phyloP scores from a whole-genome alignment of 2,329 filamentous ascomycete species.

The Shiraia sp. region DNA sequence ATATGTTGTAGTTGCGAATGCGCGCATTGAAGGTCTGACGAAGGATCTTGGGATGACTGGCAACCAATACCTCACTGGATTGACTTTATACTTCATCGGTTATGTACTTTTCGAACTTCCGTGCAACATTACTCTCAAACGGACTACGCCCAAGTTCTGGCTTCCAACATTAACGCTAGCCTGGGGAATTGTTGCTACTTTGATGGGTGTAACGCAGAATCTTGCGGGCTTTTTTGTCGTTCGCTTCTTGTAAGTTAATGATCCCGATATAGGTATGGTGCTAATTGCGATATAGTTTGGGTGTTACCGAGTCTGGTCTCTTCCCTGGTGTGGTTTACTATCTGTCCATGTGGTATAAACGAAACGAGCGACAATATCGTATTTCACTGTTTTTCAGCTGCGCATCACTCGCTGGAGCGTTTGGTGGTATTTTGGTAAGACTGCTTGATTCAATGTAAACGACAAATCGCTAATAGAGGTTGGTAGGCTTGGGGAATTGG shows the following conservation, averaged over 20 bases:
- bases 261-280: not conserved
- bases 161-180: slow-evolving; percentile 53
- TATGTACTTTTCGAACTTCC: slow-evolving; percentile 59
- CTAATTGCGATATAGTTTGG: slow-evolving; percentile 21
- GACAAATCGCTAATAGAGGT: not conserved
- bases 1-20: slow-evolving; percentile 49
- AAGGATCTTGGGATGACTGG: slow-evolving; percentile 40
- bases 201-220: slow-evolving; percentile 55
- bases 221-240: slow-evolving; percentile 52
- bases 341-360: slow-evolving; percentile 66
- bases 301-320: slow-evolving; percentile 42
- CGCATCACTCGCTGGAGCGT: slow-evolving; percentile 62
- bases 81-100: slow-evolving; percentile 67
- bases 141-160: slow-evolving; percentile 57
- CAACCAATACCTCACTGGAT: slow-evolving; percentile 64
- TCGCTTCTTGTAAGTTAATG: slow-evolving; percentile 49
- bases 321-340: slow-evolving; percentile 56
- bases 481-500: slow-evolving; percentile 57
- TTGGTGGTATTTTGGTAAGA: slow-evolving; percentile 58
- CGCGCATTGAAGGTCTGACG: slow-evolving; percentile 44
- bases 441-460: not conserved
- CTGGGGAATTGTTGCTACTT: slow-evolving; percentile 56
- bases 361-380: slow-evolving; percentile 61
- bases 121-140: slow-evolving; percentile 63
- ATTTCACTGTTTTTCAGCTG: slow-evolving; percentile 65